Conservation (phyloP, 345 rosid species). For the Hibiscus syriacus region DNA sequence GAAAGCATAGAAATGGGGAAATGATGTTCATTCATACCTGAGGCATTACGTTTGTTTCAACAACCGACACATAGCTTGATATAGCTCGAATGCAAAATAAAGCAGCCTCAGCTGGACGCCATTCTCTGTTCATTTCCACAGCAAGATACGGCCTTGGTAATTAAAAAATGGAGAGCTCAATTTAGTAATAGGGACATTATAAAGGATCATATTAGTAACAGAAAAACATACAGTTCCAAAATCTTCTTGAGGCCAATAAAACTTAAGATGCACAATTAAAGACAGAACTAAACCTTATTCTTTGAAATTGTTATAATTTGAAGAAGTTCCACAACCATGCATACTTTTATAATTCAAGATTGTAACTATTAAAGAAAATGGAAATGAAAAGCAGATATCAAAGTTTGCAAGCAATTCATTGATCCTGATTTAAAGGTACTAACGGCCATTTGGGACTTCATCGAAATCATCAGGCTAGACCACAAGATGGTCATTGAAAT, state of each 20-base stretch:
- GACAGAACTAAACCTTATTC: background rate
- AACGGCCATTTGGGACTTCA: background rate
- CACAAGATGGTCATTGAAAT: no score
- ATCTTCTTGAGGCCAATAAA: background rate
- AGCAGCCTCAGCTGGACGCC: constrained; percentile 98
- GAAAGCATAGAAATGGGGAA: background rate
- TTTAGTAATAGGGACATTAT: background rate
- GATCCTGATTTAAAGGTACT: background rate
- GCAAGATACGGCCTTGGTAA: constrained; percentile 58
- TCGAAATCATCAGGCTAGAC: background rate
- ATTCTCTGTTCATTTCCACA: constrained; percentile 64
- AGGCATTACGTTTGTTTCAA: constrained; percentile 89
- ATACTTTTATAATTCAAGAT: background rate
- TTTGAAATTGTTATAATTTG: background rate
- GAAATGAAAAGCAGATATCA: background rate
- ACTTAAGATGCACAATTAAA: background rate
- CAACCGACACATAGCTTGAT: constrained; percentile 72
- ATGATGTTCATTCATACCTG: constrained; percentile 39
- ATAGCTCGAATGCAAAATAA: constrained; percentile 88
- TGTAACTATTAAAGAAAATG: background rate
- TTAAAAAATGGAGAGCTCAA: constrained; percentile 1
- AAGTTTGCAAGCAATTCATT: background rate
- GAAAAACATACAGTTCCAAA: background rate
- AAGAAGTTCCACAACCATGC: background rate
- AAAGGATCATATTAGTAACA: background rate